phyloP scores from a whole-genome alignment of 1,139 yeast genomes.

The Zygosaccharomyces sapae region DNA sequence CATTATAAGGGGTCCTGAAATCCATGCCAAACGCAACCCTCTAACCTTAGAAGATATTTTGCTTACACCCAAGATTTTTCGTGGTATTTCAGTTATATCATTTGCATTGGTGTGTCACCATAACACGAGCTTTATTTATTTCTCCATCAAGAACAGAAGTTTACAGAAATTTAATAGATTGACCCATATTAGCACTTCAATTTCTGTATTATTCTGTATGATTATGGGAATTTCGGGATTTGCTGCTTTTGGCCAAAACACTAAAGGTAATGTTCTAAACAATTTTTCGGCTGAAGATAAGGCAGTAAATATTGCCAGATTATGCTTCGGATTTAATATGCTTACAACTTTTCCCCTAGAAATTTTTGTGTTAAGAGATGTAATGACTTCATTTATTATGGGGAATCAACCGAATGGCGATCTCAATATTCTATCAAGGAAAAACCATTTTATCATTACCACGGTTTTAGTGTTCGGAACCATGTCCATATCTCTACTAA shows the following conservation, averaged over 20 bases:
- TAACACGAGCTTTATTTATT: conserved; percentile 83
- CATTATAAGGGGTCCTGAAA: conserved; percentile 65
- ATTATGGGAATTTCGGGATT: conserved; percentile 80
- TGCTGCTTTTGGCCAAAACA: conserved; percentile 65
- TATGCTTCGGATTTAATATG: conserved; percentile 93
- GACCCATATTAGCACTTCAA: conserved; percentile 79
- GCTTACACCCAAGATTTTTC: conserved; percentile 65
- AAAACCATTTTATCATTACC: conserved; percentile 63
- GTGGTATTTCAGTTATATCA: conserved; percentile 86
- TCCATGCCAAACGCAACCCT: conserved; percentile 44
- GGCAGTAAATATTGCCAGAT: conserved; percentile 76
- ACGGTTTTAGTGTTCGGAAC: conserved; percentile 62
- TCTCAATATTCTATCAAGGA: conserved; percentile 41
- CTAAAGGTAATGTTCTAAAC: conserved; percentile 83
- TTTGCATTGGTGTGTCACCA: conserved; percentile 96
- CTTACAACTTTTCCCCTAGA: conserved; percentile 89
- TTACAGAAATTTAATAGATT: conserved; percentile 66
- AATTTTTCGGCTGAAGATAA: conserved; percentile 74
- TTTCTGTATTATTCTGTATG: conserved; percentile 76
- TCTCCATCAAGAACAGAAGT: conserved; percentile 73
- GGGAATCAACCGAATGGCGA: conserved; percentile 30
- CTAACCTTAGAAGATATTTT: conserved; percentile 49
- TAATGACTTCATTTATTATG: conserved; percentile 50
- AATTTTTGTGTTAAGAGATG: conserved; percentile 85
- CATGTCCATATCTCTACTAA: conserved; percentile 70